Evolutionary conservation across 164 flowering plant genomes (phyloP).

Genomic region (Piper longum): DNA sequence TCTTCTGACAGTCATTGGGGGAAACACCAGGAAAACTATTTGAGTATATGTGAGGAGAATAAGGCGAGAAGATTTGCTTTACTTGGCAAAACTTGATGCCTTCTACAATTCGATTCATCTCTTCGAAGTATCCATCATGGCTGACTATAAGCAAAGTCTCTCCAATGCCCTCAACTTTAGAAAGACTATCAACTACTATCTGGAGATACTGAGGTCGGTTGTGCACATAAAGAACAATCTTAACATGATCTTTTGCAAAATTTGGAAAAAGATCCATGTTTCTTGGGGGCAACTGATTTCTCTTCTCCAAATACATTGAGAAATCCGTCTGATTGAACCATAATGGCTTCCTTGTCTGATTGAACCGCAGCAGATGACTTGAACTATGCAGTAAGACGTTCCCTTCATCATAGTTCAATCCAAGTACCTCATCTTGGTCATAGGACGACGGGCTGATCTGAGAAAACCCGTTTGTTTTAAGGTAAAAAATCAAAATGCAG

Average conservation of each 20-base stretch:
- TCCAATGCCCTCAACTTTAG: constrained; percentile 55
- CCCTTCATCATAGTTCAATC: background rate
- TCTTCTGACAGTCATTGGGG: constrained; percentile 41
- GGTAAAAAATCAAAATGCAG: constrained; percentile 19
- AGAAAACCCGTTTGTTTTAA: constrained; percentile 23
- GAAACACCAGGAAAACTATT: constrained; percentile 78
- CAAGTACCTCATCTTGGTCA: constrained; percentile 6
- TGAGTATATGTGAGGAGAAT: constrained; percentile 66
- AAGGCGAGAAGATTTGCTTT: constrained; percentile 82
- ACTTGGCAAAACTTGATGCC: constrained; percentile 78
- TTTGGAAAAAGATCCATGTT: constrained; percentile 57
- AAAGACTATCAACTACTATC: constrained; percentile 58
- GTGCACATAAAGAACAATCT: constrained; percentile 83
- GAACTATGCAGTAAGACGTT: background rate
- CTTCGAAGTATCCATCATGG: constrained; percentile 82
- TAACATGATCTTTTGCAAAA: constrained; percentile 41
- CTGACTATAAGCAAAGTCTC: constrained; percentile 78
- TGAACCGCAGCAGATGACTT: constrained; percentile 23
- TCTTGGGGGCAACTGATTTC: constrained; percentile 56
- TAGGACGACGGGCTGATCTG: constrained; percentile 2
- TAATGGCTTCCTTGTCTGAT: constrained; percentile 21
- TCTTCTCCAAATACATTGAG: constrained; percentile 38
- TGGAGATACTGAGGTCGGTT: constrained; percentile 79
- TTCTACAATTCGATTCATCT: constrained; percentile 68
- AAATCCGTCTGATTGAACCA: constrained; percentile 46